Evolutionary conservation across 768 basidiomycete species (phyloP), one percentile per base, ranked within the genome.

Genomic region (Trametes sanguinea): DNA sequence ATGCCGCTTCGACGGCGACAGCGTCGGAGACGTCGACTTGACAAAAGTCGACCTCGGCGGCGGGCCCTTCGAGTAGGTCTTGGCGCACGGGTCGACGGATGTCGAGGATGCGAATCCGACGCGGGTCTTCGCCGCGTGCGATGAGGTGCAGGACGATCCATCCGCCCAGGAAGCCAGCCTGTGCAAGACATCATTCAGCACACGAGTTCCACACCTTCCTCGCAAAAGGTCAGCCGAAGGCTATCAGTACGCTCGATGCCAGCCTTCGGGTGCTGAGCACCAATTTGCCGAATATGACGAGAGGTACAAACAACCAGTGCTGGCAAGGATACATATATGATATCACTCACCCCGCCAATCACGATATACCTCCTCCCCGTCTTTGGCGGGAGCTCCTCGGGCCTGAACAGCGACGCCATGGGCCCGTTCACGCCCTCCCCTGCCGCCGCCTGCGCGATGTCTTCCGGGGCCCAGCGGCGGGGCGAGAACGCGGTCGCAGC

Each of bases 341-440:
- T n/a, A 4, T 6, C 43, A 81, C 83, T 63, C 69, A 89, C 88
- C 66, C 90, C 90, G 57, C 90, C 90, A 40, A 89, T 81, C 4
- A 92, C 79, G 60, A 92, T 89, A 70, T 92, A 92, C 51, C 85
- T 78, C 57, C 90, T 80, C 17, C 88, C 89, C 0, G 90, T 92
- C 72, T 78, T 85, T 2, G 84, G 84, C 5, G 88, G 87, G 30
- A 90, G 72, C 58, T 85, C 77, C 46, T 80, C 76, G 6, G 57
- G 76, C 64, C 42, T 78, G 73, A 35, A 74, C 68, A 55, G 78
- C 67, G 64, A 65, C 56, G 65, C 35, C 35, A n/a, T n/a, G 32
- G 1, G 79, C 76, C 8, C 54, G 29, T 37, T 37, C 35, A 72
- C 67, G 3, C 66, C 70, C n/a, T 85, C 70, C 22, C 69, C 57